Percentiles rank a stretch among this genome's conserved stretches.
These are phyloP conservation scores for Viola odorata DNA, from an alignment of 345 rosid genomes.

Conservation along the genomic window DNA sequence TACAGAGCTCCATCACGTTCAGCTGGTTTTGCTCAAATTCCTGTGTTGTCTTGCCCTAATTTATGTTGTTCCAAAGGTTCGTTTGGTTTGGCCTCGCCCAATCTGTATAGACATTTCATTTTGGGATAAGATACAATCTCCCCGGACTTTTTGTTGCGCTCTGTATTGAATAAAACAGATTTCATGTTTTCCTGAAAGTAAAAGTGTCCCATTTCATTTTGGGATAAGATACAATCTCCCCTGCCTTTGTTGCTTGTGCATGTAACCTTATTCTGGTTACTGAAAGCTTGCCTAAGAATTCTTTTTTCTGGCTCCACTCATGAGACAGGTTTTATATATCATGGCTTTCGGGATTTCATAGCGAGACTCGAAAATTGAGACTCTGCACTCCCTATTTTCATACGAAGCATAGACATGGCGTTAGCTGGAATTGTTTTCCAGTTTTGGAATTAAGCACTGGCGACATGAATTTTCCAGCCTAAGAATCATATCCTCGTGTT, in stretches of 20 bases:
- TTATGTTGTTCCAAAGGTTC: constrained; percentile 1
- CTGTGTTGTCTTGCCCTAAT: constrained; percentile 4
- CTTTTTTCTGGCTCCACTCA: background rate
- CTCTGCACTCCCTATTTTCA: too few species aligned
- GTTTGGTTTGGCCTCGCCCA: background rate
- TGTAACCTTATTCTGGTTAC: background rate
- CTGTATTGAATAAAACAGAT: background rate
- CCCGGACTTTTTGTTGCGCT: constrained; percentile 3
- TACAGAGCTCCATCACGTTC: constrained; percentile 6
- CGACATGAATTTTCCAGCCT: too few species aligned
- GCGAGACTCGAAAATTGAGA: too few species aligned
- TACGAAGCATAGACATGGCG: too few species aligned
- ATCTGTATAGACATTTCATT: constrained; percentile 8
- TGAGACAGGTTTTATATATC: too few species aligned
- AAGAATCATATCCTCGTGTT: too few species aligned
- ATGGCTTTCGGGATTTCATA: too few species aligned
- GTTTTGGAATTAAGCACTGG: too few species aligned
- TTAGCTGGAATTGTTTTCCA: too few species aligned
- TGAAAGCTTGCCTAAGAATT: background rate
- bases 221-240: background rate
- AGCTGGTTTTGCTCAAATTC: constrained; percentile 15
- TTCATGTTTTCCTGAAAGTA: background rate
- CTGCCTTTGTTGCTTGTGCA: background rate
- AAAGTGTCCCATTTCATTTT: background rate
- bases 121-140: background rate